These are phyloP conservation scores for Ceriops zippeliana DNA, from an alignment of 345 rosid genomes.

Conservation along the genomic window DNA sequence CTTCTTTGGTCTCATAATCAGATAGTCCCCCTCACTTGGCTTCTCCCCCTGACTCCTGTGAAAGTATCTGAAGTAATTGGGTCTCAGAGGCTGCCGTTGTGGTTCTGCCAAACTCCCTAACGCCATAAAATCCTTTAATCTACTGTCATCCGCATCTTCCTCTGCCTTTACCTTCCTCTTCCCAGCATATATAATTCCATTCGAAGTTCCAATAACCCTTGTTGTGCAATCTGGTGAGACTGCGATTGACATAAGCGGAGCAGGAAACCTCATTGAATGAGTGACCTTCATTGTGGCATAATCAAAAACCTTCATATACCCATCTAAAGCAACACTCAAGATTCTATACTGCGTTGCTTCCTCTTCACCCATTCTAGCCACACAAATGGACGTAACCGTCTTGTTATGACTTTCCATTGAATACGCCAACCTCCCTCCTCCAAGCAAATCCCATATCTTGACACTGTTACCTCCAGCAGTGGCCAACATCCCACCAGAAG, in stretches of 20 bases:
- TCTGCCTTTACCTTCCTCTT: constrained; percentile 58
- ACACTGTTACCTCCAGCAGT: constrained; percentile 80
- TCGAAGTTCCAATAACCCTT: constrained; percentile 68
- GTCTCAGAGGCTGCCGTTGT: constrained; percentile 47
- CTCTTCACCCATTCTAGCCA: constrained; percentile 47
- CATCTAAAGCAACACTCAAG: constrained; percentile 81
- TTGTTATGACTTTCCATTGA: constrained; percentile 94
- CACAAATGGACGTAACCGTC: constrained; percentile 74
- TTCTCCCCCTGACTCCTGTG: constrained; percentile 82
- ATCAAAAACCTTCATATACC: constrained; percentile 90
- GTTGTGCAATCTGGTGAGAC: constrained; percentile 55
- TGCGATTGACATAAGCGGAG: constrained; percentile 71
- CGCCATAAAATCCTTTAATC: constrained; percentile 29
- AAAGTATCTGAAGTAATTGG: constrained; percentile 65
- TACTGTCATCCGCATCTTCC: constrained; percentile 37
- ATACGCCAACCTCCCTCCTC: constrained; percentile 73
- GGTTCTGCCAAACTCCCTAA: constrained; percentile 38
- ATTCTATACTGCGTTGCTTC: constrained; percentile 52
- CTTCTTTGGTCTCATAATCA: constrained; percentile 68
- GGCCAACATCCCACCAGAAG: constrained; percentile 82
- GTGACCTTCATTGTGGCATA: constrained; percentile 70
- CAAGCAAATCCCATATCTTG: constrained; percentile 88
- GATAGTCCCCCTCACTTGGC: constrained; percentile 55
- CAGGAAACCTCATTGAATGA: constrained; percentile 85
- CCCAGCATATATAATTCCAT: constrained; percentile 70